These are phyloP conservation scores for Globisporangium ultimum DNA, from an alignment of 352 stramenopile genomes.

Conservation along the genomic window DNA sequence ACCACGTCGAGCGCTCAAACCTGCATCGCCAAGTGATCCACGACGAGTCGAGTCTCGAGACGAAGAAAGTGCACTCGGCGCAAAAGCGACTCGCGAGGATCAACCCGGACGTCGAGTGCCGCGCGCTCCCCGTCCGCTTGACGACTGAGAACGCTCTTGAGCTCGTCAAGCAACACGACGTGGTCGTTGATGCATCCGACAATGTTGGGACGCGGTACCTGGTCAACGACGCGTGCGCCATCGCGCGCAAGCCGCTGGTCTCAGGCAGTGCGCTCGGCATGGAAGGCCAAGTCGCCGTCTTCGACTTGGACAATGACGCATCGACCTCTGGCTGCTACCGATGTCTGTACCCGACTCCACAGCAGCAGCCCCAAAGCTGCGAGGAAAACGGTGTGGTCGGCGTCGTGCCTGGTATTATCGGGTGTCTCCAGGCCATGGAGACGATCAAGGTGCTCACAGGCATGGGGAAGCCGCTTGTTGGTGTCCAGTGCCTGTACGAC, in stretches of 20 bases:
- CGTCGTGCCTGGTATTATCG: constrained; percentile 93
- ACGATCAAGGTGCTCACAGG: constrained; percentile 88
- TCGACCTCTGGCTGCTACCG: constrained; percentile 88
- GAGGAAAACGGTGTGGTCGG: constrained; percentile 96
- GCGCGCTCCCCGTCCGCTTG: constrained; percentile 49
- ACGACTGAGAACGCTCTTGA: constrained; percentile 74
- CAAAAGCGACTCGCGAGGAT: constrained; percentile 33
- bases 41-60: constrained; percentile 66
- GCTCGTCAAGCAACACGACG: constrained; percentile 77
- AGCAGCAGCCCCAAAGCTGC: constrained; percentile 61
- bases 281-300: constrained; percentile 96
- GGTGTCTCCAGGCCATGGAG: constrained; percentile 93
- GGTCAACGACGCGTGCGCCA: constrained; percentile 93
- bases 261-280: constrained; percentile 94
- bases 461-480: constrained; percentile 51
- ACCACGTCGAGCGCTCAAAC: constrained; percentile 95
- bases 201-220: constrained; percentile 96
- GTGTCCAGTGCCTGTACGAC: constrained; percentile 77
- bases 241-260: constrained; percentile 82
- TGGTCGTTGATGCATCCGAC: constrained; percentile 95
- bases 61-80: constrained; percentile 92
- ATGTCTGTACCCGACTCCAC: constrained; percentile 94
- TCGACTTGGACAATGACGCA: constrained; percentile 64
- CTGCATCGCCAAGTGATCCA: constrained; percentile 97
- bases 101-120: constrained; percentile 84